Evolutionary conservation across 139 green algal species (phyloP).

Genomic region (Chlorella sp.): DNA sequence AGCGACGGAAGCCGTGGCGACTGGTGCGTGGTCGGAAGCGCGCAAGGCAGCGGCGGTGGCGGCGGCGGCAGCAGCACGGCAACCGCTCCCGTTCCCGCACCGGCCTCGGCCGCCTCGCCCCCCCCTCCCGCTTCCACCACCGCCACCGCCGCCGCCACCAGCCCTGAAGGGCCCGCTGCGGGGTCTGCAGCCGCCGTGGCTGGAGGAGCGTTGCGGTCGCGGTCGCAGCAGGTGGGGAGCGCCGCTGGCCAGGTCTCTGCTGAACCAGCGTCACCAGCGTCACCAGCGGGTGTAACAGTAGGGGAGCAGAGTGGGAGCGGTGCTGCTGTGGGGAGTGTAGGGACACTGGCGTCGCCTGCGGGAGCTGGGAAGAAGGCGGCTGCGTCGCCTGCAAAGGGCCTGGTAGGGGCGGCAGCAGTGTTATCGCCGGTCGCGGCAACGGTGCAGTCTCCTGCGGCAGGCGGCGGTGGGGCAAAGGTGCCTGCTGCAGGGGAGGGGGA

Average conservation of each 20-base stretch:
- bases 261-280: too few relatives aligned
- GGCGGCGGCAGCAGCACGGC: neutral
- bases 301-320: too few relatives aligned
- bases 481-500: neutral
- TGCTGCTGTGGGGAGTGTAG: too few relatives aligned
- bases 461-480: neutral
- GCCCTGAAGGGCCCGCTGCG: neutral
- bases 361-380: neutral
- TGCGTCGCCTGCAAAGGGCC: neutral
- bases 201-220: too few relatives aligned
- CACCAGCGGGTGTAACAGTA: too few relatives aligned
- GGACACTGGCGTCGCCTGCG: neutral
- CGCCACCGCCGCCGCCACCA: neutral
- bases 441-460: neutral
- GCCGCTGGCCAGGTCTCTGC: neutral
- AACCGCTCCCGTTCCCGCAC: neutral
- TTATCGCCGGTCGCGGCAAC: neutral
- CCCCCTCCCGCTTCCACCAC: neutral
- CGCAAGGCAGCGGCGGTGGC: neutral
- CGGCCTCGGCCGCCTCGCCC: too few relatives aligned
- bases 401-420: neutral
- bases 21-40: neutral
- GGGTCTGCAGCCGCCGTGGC: too few relatives aligned
- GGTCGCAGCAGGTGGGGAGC: too few relatives aligned
- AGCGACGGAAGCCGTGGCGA: neutral